phyloP scores from a whole-genome alignment of 2,329 filamentous ascomycete genomes.

The Chalaropsis ovoidea region DNA sequence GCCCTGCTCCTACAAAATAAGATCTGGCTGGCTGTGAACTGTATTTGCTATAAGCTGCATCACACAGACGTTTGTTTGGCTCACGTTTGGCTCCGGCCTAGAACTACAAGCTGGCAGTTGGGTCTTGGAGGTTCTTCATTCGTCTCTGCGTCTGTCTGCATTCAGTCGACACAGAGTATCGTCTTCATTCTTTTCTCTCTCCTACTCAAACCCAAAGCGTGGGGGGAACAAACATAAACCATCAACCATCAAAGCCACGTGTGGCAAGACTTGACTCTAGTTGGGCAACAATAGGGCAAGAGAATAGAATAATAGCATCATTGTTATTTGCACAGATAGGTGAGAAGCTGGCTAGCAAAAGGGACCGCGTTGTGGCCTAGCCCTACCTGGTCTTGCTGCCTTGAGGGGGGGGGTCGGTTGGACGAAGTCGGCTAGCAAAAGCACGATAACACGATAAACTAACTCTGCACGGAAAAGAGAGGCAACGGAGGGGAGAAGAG shows the following conservation, averaged over 20 bases:
- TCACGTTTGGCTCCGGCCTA: background rate
- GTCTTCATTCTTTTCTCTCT: background rate
- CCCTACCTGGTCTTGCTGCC: background rate
- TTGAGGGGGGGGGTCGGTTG: background rate
- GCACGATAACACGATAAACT: background rate
- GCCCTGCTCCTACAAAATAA: background rate
- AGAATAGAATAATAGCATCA: background rate
- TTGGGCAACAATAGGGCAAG: background rate
- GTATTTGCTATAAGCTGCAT: slow-evolving; percentile 5
- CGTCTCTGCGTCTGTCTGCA: no score
- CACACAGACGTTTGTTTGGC: slow-evolving; percentile 6
- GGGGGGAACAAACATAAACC: no score
- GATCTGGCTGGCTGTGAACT: background rate
- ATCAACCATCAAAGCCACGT: no score
- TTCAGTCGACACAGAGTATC: background rate
- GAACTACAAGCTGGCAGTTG: background rate
- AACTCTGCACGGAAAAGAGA: background rate
- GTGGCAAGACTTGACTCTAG: background rate
- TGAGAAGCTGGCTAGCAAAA: background rate
- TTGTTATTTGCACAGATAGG: background rate
- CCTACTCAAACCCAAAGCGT: background rate
- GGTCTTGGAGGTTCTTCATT: no score
- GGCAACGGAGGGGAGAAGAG: background rate
- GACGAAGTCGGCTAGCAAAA: background rate
- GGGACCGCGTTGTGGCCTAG: slow-evolving; percentile 3